A percentile compares a stretch with the other conserved stretches of the same genome.
These are phyloP conservation scores for Verticillium zaregamsianum DNA, from an alignment of 2,329 filamentous ascomycete species.

Conservation along the genomic window DNA sequence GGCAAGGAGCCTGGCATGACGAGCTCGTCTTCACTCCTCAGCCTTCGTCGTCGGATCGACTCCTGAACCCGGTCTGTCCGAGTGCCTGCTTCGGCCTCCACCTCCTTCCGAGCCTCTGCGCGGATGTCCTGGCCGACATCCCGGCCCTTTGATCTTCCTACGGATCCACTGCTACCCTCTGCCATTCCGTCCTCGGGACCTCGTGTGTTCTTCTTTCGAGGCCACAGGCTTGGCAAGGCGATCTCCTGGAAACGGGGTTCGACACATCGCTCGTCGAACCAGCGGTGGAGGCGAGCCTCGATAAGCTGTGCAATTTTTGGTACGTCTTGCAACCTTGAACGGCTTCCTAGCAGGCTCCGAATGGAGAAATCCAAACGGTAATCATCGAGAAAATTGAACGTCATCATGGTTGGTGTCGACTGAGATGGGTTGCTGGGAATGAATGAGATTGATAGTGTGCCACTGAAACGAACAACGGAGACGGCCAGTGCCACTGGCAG, in stretches of 20 bases:
- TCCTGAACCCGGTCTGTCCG: slow-evolving; percentile 28
- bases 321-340: slow-evolving; percentile 78
- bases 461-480: slow-evolving; percentile 89
- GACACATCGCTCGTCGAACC: slow-evolving; percentile 84
- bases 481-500: slow-evolving; percentile 89
- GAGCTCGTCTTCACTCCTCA: slow-evolving; percentile 32
- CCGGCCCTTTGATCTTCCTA: slow-evolving; percentile 50
- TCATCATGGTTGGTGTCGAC: slow-evolving; percentile 78
- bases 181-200: slow-evolving; percentile 60
- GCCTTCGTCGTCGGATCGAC: slow-evolving; percentile 34
- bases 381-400: slow-evolving; percentile 89
- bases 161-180: slow-evolving; percentile 37
- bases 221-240: slow-evolving; percentile 77
- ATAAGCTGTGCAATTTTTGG: slow-evolving; percentile 85
- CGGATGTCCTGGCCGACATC: slow-evolving; percentile 47
- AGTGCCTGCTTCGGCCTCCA: slow-evolving; percentile 38
- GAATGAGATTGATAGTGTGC: slow-evolving; percentile 89
- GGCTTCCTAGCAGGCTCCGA: slow-evolving; percentile 71
- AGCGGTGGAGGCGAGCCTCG: slow-evolving; percentile 73
- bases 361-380: slow-evolving; percentile 82
- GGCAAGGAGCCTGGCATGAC: slow-evolving; percentile 45
- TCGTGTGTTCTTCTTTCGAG: slow-evolving; percentile 76
- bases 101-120: slow-evolving; percentile 45
- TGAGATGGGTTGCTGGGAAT: slow-evolving; percentile 70
- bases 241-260: slow-evolving; percentile 87